Evolutionary conservation across 1,284 basidiomycete species (phyloP).

Genomic region (Ustilago crameri): DNA sequence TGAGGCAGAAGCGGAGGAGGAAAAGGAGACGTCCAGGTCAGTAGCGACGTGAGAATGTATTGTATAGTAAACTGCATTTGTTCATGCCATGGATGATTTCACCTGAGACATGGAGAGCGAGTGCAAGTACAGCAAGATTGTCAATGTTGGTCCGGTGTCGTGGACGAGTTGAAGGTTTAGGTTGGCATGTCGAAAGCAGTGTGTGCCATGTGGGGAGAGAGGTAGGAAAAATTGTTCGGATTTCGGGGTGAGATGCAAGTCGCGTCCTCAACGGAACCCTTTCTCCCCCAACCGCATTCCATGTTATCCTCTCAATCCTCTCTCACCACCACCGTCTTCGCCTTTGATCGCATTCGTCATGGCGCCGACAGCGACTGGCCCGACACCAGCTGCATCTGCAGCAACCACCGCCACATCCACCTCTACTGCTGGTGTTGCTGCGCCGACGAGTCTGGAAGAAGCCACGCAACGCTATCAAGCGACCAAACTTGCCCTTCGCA

Average conservation of each 20-base stretch:
- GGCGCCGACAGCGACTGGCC: constrained; percentile 35
- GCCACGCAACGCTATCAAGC: constrained; percentile 59
- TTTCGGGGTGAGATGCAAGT: no score
- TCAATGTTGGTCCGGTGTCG: no score
- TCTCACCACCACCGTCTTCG: constrained; percentile 1
- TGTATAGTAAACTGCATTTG: no score
- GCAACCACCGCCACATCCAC: constrained; percentile 2
- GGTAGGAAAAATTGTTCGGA: no score
- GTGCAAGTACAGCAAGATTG: no score
- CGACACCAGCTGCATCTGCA: background rate
- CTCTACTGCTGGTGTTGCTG: background rate
- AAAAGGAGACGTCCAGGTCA: background rate
- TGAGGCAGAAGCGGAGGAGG: background rate
- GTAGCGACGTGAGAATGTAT: background rate
- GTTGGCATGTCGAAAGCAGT: no score
- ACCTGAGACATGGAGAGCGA: no score
- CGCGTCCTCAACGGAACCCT: no score
- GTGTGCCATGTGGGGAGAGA: no score
- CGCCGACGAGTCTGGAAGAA: constrained; percentile 56
- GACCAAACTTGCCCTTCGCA: constrained; percentile 49
- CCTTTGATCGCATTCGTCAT: constrained; percentile 6
- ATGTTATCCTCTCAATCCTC: background rate
- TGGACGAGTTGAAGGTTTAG: no score
- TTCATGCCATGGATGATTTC: no score
- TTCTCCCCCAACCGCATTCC: no score